A percentile compares a stretch with the other conserved stretches of the same genome.
phyloP scores from a whole-genome alignment of 2,329 filamentous ascomycete genomes.

The Pseudogymnoascus sp. region DNA sequence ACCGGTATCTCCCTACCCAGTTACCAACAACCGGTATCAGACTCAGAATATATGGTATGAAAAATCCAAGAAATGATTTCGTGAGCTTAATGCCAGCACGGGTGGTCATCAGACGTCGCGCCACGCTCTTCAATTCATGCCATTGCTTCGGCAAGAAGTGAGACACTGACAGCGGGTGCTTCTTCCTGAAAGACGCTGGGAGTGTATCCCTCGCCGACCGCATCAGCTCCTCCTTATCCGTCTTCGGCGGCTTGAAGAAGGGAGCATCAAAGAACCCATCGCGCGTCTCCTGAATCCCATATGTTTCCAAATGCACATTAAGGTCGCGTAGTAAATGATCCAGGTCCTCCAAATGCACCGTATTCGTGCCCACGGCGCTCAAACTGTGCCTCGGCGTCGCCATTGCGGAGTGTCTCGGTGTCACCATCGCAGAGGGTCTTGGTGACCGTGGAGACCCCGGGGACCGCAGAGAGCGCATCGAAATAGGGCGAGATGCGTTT shows the following conservation, averaged over 20 bases:
- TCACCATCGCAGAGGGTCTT: background rate
- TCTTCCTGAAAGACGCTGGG: constrained; percentile 38
- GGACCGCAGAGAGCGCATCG: constrained; percentile 13
- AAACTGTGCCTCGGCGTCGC: background rate
- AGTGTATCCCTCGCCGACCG: constrained; percentile 36
- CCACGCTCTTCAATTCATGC: constrained; percentile 35
- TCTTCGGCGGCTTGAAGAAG: constrained; percentile 33
- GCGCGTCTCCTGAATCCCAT: constrained; percentile 34
- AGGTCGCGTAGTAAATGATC: constrained; percentile 26
- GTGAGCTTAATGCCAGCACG: constrained; percentile 41
- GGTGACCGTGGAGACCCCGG: constrained; percentile 10
- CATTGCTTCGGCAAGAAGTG: constrained; percentile 40
- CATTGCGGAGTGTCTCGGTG: background rate
- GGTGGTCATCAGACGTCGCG: constrained; percentile 37
- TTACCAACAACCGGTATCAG: constrained; percentile 38
- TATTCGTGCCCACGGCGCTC: background rate
- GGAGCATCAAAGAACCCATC: constrained; percentile 37
- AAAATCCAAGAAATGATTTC: constrained; percentile 48
- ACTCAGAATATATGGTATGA: constrained; percentile 46
- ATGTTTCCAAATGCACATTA: constrained; percentile 32
- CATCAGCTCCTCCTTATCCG: constrained; percentile 33
- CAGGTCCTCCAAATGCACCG: constrained; percentile 14
- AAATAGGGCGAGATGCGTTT: constrained; percentile 21
- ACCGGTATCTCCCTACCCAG: constrained; percentile 46
- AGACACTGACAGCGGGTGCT: constrained; percentile 35